Evolutionary conservation across 2,329 filamentous ascomycete species (phyloP), one percentile per base, ranked within the genome.

Genomic region (Boeremia exigua): DNA sequence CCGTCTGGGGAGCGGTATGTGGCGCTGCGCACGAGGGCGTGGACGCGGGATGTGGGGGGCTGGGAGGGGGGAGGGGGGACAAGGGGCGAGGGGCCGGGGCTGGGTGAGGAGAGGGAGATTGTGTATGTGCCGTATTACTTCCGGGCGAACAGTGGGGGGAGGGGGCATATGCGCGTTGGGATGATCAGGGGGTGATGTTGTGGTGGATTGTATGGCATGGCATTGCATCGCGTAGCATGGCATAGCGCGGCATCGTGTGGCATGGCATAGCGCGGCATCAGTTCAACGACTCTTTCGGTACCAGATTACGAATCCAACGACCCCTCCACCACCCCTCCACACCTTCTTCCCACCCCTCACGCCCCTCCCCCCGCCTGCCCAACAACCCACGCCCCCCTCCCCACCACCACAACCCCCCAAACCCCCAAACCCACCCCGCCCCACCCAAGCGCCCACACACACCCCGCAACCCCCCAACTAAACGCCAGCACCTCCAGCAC

Each of bases 401-500:
- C 48, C 0, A 51, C 47, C 1, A 48, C 59, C 9, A 61, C 23
- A 0, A 36, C 54, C 38, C 43, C 46, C 34, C 49, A 49, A 36
- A 60, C 17, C 0, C 56, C 60, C n/a, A 53, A 12, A 6, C 53
- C 56, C 6, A 57, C 19, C n/a, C 40, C 46, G 8, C 60, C 61
- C 30, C 54, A 49, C 37, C 51, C 57, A 6, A 58, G 48, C 30
- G 56, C 56, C 61, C 60, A 69, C n/a, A 63, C 54, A 19, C 60
- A 44, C 0, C 61, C 64, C 17, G 60, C 59, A 14, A 45, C 57
- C 1, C 48, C 61, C 71, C 71, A 73, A 1, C 52, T 61, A 15
- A 58, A 34, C 19, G 50, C 48, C 52, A 69, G 37, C 14, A 61
- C 48, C 12, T 65, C 66, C 19, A 74, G 51, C 10, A 73, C 9